phyloP scores from a whole-genome alignment of 345 rosid genomes.

The Dimocarpus longan region DNA sequence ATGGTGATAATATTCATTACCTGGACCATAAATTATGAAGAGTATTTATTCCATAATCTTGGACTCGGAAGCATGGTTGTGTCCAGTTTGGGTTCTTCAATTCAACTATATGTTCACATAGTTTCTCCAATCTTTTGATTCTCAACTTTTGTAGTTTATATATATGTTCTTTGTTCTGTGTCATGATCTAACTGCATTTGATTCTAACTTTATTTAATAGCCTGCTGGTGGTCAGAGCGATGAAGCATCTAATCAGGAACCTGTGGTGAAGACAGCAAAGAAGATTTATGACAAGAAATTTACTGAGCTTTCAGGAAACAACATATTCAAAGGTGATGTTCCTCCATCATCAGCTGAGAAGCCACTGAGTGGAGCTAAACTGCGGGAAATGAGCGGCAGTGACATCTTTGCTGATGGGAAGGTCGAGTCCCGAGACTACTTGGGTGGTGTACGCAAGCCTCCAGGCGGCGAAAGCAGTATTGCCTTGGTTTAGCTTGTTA shows the following conservation, averaged over 20 bases:
- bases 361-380: constrained; percentile 67
- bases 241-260: constrained; percentile 36
- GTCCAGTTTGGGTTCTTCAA: not conserved
- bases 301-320: constrained; percentile 80
- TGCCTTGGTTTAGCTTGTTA: constrained; percentile 67
- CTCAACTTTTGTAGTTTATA: not conserved
- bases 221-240: constrained; percentile 51
- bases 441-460: constrained; percentile 97
- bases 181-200: constrained; percentile 8
- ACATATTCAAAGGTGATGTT: constrained; percentile 76
- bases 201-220: constrained; percentile 28
- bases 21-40: not conserved
- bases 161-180: not conserved
- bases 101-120: no score
- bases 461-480: constrained; percentile 98
- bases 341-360: constrained; percentile 62
- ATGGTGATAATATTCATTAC: not conserved
- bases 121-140: not conserved
- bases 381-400: constrained; percentile 80
- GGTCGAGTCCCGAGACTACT: constrained; percentile 81
- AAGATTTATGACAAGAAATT: constrained; percentile 78
- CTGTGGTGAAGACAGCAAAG: constrained; percentile 74
- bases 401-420: constrained; percentile 91
- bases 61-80: not conserved
- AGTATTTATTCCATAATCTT: not conserved